phyloP scores from a whole-genome alignment of 768 basidiomycete species.

The Suillus ampliporus region DNA sequence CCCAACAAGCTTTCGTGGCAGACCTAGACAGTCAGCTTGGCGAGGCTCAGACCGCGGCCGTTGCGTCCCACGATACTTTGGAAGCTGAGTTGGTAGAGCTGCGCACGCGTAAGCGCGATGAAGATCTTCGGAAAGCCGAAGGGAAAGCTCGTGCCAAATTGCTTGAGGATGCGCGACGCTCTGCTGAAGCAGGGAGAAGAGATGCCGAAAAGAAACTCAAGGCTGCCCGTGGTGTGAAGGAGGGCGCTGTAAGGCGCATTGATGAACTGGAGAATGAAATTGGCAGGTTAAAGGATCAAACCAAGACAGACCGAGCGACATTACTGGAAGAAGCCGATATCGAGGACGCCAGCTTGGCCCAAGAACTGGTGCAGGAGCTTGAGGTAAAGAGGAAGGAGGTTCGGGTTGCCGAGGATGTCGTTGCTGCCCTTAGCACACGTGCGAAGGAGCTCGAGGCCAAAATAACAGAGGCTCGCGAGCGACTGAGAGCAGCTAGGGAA shows the following conservation, averaged over 20 bases:
- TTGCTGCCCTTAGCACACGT: constrained; percentile 64
- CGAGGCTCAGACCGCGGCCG: constrained; percentile 60
- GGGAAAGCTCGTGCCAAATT: constrained; percentile 82
- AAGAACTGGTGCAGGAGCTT: constrained; percentile 48
- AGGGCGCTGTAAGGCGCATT: constrained; percentile 63
- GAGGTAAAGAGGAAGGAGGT: constrained; percentile 63
- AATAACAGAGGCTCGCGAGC: constrained; percentile 66
- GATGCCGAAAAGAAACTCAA: constrained; percentile 92
- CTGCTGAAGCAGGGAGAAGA: constrained; percentile 76
- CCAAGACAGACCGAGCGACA: constrained; percentile 58
- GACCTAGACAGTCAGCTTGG: constrained; percentile 75
- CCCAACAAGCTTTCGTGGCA: constrained; percentile 61
- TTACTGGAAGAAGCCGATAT: constrained; percentile 51
- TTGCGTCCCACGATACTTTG: constrained; percentile 66
- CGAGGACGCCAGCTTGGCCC: constrained; percentile 52
- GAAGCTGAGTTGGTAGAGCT: constrained; percentile 75
- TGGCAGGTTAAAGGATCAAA: constrained; percentile 54
- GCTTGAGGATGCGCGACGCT: constrained; percentile 86
- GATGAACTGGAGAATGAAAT: constrained; percentile 69
- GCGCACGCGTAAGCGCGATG: constrained; percentile 77
- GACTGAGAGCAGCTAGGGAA: constrained; percentile 61
- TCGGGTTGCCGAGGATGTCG: constrained; percentile 65
- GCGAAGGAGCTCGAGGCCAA: constrained; percentile 78
- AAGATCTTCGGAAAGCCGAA: constrained; percentile 80
- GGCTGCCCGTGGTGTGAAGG: constrained; percentile 65